Base-by-base conservation (phyloP, 805 yeast genomes). In the Candida odintsovae region DNA sequence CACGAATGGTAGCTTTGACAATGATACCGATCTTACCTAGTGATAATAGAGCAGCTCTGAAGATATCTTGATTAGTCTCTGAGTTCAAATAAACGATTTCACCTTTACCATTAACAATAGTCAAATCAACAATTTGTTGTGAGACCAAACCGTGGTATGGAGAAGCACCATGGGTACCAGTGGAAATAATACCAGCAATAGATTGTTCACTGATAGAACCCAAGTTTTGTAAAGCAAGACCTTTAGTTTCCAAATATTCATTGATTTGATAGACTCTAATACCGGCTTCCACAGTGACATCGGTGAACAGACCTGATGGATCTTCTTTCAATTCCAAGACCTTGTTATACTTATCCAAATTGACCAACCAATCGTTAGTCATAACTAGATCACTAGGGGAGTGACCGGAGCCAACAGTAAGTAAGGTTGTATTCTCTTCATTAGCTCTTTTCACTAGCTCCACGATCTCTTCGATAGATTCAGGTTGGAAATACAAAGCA, bases 111-210 rank as follows among this genome's bases (percentile, higher is more conserved):
- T 85, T 80, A 48, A 90, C 79, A 26, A 92, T 63, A 10, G 86
- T 81, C 48, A 92, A 64, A 52, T 82, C 78, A 3, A 92, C 97
- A 51, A 87, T 75, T 64, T 90, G 97, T 57, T 89, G 92, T 9
- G 94, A 80, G 2, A 92, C 86, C 33, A 90, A 71, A 1, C 98
- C 97, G 59, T 94, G 98, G 63, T 76, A 87, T 38, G 92, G 95
- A 10, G 96, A 83, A 0, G 97, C 86, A 8, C 99, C 99, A 61
- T 92, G 99, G 0, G 98, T 90, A 25, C 98, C 98, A 0, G 98
- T 92, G 2, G 96, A 85, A 40, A 94, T 89, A 53, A 90, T 81
- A n/a, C 99, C 99, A 3, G 95, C 98, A 22, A 90, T 73, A 15
- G 95, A 86, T 63, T 92, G 98, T 51, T 89, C 97, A 37, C 94